Base-by-base conservation (phyloP, 805 yeast genomes). In the Candida golubevii region DNA sequence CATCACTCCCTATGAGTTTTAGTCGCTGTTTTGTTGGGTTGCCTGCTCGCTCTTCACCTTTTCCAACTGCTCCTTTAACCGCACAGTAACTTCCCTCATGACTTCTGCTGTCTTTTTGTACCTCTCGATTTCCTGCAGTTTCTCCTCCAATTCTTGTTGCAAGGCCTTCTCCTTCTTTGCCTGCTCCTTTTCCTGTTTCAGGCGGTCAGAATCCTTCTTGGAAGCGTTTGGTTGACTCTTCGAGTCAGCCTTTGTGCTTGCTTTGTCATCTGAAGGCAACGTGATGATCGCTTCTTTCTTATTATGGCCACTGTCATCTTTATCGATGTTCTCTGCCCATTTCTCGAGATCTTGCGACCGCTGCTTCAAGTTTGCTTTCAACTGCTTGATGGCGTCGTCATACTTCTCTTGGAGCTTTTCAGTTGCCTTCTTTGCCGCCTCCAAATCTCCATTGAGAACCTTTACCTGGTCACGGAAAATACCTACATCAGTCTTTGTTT, bases 391-490 rank as follows among this genome's bases (percentile, higher is more conserved):
- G 15, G 46, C 38, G 6, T 43, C 38, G 18, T 43, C 42, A 30
- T 31, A 35, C 33, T 37, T 30, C 14, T n/a, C 32, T 23, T 37
- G 12, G 41, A 34, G 26, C 10, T 23, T 32, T 28, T 23, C 33
- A 11, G 34, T 32, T 8, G 10, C 7, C 23, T 38, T 35, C 39
- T 38, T 38, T 3, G 38, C 32, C 26, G 30, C 35, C 4, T 26
- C 29, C 39, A 38, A 34, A 29, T 43, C 36, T 8, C 14, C 26
- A 7, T 38, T 14, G 29, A 43, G 42, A 11, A 27, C 30, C 23
- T 43, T 34, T 8, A 43, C 46, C 26, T 38, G 42, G 23, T 31
- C 36, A n/a, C 46, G 46, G 46, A 43, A 38, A 26, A 38, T 39
- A 12, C 39, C 26, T 1, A 38, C 36, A 31, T 43, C 46, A 8